Conservation (phyloP, 495 filamentous ascomycete species). For the Penicillium bialowiezense region DNA sequence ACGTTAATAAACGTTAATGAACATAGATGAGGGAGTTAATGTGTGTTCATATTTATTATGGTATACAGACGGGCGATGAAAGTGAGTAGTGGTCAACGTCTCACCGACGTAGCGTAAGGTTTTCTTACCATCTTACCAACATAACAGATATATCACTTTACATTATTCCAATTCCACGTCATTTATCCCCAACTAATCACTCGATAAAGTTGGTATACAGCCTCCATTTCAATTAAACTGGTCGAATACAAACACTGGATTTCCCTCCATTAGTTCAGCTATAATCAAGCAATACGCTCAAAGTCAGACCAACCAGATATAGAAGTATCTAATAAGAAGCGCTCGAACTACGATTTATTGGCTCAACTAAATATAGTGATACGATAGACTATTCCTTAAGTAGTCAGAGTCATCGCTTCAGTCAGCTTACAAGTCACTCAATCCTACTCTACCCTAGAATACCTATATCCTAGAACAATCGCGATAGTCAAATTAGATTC, state of each 20-base stretch:
- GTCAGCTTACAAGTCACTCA: background rate
- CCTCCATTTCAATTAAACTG: background rate
- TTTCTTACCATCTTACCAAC: background rate
- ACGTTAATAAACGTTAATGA: no score
- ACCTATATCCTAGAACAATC: background rate
- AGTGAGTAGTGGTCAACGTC: background rate
- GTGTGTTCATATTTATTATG: background rate
- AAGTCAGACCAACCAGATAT: background rate
- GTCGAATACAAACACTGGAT: conserved; percentile 2
- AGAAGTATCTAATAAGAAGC: conserved; percentile 1
- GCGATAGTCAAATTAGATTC: background rate
- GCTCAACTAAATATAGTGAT: background rate
- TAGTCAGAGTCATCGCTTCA: background rate
- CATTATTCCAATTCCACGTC: background rate
- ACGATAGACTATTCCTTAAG: conserved; percentile 1
- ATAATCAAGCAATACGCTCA: conserved; percentile 1
- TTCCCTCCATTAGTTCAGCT: background rate
- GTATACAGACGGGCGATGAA: background rate
- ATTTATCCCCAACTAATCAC: background rate
- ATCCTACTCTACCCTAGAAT: background rate
- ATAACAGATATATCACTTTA: background rate
- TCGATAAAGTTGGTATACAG: background rate
- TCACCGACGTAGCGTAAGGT: background rate
- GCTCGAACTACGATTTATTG: conserved; percentile 1
- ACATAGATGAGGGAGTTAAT: background rate